These are phyloP conservation scores for Coprinopsis strossmayeri DNA, from an alignment of 768 basidiomycete species.

Conservation along the genomic window DNA sequence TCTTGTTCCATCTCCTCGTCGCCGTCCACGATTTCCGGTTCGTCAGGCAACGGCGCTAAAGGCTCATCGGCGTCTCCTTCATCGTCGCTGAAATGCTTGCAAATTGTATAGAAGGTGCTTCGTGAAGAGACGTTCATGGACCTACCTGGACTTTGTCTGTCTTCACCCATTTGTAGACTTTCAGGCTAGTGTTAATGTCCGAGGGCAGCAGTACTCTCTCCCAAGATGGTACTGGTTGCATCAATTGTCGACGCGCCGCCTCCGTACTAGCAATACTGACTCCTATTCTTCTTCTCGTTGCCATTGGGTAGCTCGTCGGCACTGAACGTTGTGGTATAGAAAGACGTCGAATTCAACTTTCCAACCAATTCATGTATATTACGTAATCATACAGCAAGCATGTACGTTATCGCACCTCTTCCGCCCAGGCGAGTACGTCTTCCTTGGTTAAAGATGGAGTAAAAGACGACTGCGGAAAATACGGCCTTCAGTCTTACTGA, in stretches of 20 bases:
- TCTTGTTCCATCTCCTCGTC: conserved; percentile 75
- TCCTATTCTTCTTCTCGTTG: conserved; percentile 70
- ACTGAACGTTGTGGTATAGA: neutral
- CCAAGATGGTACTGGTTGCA: conserved; percentile 87
- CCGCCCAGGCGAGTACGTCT: conserved; percentile 55
- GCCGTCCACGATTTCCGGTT: conserved; percentile 68
- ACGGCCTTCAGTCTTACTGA: too few species aligned
- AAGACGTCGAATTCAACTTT: neutral
- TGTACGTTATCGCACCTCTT: conserved; percentile 27
- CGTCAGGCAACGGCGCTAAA: conserved; percentile 71
- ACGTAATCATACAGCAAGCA: too few species aligned
- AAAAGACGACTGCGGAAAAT: too few species aligned
- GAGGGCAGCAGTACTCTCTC: conserved; percentile 69
- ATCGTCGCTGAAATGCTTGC: conserved; percentile 82
- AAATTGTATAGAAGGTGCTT: neutral
- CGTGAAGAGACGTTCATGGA: neutral
- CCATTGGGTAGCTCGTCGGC: conserved; percentile 48
- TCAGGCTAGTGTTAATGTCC: conserved; percentile 49
- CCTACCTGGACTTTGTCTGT: conserved; percentile 76
- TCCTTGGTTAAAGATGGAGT: conserved; percentile 23
- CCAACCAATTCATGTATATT: neutral
- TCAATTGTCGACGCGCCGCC: conserved; percentile 76
- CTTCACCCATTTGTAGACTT: conserved; percentile 73
- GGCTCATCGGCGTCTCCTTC: conserved; percentile 77
- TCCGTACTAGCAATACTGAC: conserved; percentile 73